Conservation (phyloP, 345 rosid genomes). For the Eucalyptus pauciflora region DNA sequence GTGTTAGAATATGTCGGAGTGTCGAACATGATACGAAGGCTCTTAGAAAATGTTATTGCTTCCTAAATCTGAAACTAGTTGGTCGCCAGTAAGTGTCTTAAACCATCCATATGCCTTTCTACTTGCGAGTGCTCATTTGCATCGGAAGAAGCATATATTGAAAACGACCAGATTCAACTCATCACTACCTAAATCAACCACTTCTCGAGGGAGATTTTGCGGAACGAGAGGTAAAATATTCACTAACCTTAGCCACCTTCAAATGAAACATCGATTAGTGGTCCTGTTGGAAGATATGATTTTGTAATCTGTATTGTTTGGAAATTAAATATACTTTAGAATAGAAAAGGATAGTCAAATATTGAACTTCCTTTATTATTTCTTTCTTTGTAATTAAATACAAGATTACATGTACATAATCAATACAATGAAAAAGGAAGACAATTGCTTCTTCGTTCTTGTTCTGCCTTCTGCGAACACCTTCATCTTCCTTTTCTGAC, state of each 20-base stretch:
- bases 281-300: too few species aligned
- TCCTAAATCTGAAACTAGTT: not conserved
- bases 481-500: too few species aligned
- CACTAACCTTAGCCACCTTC: not conserved
- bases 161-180: not conserved
- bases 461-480: too few species aligned
- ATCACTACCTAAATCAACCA: not conserved
- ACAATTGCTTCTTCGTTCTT: too few species aligned
- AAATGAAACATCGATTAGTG: not conserved
- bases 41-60: too few species aligned
- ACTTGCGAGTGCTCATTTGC: not conserved
- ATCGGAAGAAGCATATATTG: not conserved
- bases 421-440: too few species aligned
- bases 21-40: fast-evolving
- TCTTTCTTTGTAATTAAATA: too few species aligned
- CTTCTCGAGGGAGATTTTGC: not conserved
- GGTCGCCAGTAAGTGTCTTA: not conserved
- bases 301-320: too few species aligned
- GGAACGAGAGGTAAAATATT: not conserved
- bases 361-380: too few species aligned
- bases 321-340: too few species aligned
- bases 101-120: not conserved
- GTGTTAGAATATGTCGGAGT: fast-evolving
- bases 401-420: too few species aligned
- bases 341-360: too few species aligned